Evolutionary conservation across 2,329 filamentous ascomycete genomes (phyloP).

Genomic region (Aspergillus arachidicola): DNA sequence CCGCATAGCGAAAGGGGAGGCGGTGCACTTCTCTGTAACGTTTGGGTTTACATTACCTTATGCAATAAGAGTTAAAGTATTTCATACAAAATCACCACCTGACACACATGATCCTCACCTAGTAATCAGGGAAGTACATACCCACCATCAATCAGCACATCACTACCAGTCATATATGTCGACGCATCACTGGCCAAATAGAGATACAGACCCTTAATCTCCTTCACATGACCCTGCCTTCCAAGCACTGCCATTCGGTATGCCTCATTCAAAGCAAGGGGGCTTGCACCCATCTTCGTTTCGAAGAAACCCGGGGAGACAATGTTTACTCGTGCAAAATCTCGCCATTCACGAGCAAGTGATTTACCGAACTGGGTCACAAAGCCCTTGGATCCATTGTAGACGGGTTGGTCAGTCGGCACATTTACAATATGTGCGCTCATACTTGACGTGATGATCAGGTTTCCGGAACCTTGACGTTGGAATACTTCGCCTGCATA

Average conservation of each 20-base stretch:
- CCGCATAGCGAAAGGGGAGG: no score
- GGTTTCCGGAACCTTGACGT: conserved; percentile 41
- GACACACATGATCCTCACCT: rapidly evolving
- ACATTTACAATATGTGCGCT: conserved; percentile 56
- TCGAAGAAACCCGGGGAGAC: conserved; percentile 59
- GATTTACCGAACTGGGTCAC: conserved; percentile 60
- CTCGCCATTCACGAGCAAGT: conserved; percentile 59
- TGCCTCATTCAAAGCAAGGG: conserved; percentile 47
- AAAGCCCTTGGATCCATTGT: conserved; percentile 60
- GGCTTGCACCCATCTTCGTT: conserved; percentile 57
- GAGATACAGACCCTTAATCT: conserved; percentile 45
- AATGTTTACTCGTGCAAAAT: conserved; percentile 60
- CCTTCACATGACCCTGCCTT: conserved; percentile 38
- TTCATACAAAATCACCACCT: rapidly evolving
- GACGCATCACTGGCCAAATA: conserved; percentile 52
- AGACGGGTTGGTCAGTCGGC: conserved; percentile 57
- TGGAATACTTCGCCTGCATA: conserved; percentile 49
- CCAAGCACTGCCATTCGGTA: conserved; percentile 52
- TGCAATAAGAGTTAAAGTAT: background rate
- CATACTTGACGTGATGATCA: conserved; percentile 58
- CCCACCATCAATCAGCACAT: conserved; percentile 53
- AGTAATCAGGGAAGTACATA: conserved; percentile 39
- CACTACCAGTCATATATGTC: conserved; percentile 52
- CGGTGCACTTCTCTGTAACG: no score
- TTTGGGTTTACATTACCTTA: rapidly evolving